A percentile compares a stretch with the other conserved stretches of the same genome.
These are phyloP conservation scores for Russula sp. DNA, from an alignment of 768 basidiomycete species.

Conservation along the genomic window DNA sequence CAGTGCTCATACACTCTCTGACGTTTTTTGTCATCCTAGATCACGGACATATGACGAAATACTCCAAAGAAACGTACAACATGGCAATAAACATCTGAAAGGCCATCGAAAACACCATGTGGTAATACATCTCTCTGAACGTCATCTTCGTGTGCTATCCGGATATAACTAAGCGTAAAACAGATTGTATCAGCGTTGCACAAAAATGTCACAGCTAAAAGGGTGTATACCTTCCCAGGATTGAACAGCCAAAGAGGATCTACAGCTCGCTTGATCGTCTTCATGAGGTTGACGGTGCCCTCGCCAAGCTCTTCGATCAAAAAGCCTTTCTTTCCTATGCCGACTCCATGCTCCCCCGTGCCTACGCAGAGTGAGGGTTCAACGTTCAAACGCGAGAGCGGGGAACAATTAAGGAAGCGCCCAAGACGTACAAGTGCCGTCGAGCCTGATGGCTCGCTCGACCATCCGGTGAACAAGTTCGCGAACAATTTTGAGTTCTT, in stretches of 20 bases:
- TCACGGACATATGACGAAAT: no score
- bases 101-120: no score
- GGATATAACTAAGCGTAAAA: no score
- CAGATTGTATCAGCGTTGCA: no score
- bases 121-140: no score
- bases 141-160: no score
- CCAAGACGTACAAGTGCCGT: slow-evolving; percentile 55
- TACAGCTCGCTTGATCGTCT: slow-evolving; percentile 63
- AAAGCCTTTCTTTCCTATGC: slow-evolving; percentile 76
- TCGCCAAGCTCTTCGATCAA: slow-evolving; percentile 75
- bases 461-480: slow-evolving; percentile 53
- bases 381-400: no score
- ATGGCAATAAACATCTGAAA: no score
- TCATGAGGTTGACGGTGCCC: slow-evolving; percentile 81
- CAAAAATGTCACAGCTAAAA: no score
- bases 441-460: slow-evolving; percentile 58
- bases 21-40: no score
- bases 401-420: slow-evolving; percentile 13
- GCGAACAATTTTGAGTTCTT: slow-evolving; percentile 30
- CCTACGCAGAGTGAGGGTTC: slow-evolving; percentile 30
- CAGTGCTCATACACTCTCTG: no score
- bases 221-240: slow-evolving; percentile 60
- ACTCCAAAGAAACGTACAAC: no score
- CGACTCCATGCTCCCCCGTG: slow-evolving; percentile 83
- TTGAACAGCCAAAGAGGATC: slow-evolving; percentile 77